These are phyloP conservation scores for Flueggea neowawraea DNA, from an alignment of 441 rosid genomes.

Conservation along the genomic window DNA sequence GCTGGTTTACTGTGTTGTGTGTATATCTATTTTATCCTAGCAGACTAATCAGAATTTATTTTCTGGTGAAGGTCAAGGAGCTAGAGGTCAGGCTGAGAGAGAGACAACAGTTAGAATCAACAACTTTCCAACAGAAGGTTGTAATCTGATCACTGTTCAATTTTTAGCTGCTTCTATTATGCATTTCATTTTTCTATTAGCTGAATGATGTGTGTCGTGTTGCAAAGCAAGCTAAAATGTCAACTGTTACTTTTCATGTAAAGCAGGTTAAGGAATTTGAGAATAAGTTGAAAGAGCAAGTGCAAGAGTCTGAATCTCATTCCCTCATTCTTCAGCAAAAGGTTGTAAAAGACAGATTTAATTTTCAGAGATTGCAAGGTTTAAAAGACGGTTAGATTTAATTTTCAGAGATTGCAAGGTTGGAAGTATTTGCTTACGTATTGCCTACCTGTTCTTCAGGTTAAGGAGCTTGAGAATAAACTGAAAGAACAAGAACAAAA, in stretches of 20 bases:
- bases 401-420: conserved; percentile 3
- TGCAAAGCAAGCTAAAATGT: no score
- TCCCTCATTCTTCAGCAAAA: conserved; percentile 50
- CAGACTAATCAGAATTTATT: conserved; percentile 15
- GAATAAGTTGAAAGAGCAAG: conserved; percentile 58
- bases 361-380: conserved; percentile 3
- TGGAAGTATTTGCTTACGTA: background rate
- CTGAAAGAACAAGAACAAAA: conserved; percentile 53
- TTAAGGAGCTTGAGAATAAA: conserved; percentile 64
- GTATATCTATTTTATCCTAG: conserved; percentile 5
- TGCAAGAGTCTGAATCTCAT: conserved; percentile 47
- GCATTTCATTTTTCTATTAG: no score
- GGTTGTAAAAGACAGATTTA: conserved; percentile 29
- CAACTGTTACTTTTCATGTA: background rate
- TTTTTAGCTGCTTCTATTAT: background rate
- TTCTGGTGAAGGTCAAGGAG: conserved; percentile 57
- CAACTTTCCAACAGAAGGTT: conserved; percentile 56
- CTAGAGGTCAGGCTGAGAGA: conserved; percentile 66
- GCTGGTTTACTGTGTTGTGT: background rate
- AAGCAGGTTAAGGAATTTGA: conserved; percentile 71
- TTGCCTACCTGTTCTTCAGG: conserved; percentile 26
- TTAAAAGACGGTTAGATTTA: conserved; percentile 4
- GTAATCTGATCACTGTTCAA: background rate
- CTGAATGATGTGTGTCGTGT: no score
- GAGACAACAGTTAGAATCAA: conserved; percentile 52